Evolutionary conservation across 2,329 filamentous ascomycete genomes (phyloP).

Genomic region (Clonostachys rhizophaga): DNA sequence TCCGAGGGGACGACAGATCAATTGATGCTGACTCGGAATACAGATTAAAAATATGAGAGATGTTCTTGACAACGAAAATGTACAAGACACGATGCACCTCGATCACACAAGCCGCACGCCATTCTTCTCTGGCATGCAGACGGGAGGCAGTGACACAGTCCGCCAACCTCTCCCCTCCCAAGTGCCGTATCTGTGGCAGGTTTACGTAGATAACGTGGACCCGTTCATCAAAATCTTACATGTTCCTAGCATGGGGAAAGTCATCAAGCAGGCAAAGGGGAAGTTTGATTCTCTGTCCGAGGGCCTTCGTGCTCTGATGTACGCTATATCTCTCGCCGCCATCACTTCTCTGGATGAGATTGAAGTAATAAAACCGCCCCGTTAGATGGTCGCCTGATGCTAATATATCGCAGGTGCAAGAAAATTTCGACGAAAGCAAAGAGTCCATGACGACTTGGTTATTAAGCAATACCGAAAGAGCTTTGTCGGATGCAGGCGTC

Average conservation of each 20-base stretch:
- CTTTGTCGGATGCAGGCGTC: constrained; percentile 53
- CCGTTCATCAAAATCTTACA: constrained; percentile 69
- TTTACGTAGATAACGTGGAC: constrained; percentile 69
- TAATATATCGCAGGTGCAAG: background rate
- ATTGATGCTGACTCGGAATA: background rate
- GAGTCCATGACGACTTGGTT: background rate
- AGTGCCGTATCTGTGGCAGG: constrained; percentile 57
- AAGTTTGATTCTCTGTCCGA: background rate
- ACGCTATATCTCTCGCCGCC: background rate
- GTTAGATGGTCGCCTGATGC: constrained; percentile 29
- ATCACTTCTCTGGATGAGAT: background rate
- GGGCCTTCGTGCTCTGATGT: background rate
- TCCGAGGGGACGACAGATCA: background rate
- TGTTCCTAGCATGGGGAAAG: constrained; percentile 60
- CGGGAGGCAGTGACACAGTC: background rate
- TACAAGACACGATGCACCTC: background rate
- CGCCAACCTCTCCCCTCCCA: constrained; percentile 53
- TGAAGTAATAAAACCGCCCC: constrained; percentile 27
- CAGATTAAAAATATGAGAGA: no score
- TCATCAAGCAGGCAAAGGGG: background rate
- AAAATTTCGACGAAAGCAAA: background rate
- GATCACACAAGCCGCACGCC: background rate
- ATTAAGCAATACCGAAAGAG: background rate
- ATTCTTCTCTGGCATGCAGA: background rate
- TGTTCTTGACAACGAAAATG: no score